Evolutionary conservation across 2,329 filamentous ascomycete genomes (phyloP).

Genomic region (Fusarium sambucinum): DNA sequence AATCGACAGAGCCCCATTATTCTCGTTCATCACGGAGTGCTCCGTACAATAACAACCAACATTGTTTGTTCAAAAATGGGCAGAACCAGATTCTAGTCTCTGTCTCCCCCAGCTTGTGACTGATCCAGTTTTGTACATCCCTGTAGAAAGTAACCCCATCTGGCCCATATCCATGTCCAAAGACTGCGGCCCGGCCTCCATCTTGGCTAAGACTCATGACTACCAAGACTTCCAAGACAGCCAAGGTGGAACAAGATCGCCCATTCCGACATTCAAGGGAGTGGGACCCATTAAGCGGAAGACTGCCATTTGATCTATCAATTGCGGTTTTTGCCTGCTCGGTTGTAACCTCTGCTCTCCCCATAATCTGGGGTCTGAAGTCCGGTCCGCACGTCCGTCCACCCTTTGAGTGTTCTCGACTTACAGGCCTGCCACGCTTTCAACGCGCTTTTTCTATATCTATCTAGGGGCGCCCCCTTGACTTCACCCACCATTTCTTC

Average conservation of each 20-base stretch:
- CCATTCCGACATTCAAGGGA: conserved; percentile 21
- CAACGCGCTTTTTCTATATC: conserved; percentile 25
- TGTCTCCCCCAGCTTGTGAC: conserved; percentile 24
- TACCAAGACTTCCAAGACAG: conserved; percentile 33
- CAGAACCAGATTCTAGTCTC: conserved; percentile 2
- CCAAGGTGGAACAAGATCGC: conserved; percentile 33
- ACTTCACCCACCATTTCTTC: neutral
- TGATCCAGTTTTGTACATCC: conserved; percentile 2
- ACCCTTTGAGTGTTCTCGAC: conserved; percentile 1
- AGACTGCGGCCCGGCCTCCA: conserved; percentile 18
- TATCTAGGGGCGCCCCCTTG: conserved; percentile 10
- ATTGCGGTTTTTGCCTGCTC: conserved; percentile 21
- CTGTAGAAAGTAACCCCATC: neutral
- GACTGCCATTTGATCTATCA: conserved; percentile 10
- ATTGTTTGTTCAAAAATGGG: conserved; percentile 7
- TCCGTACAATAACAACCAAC: conserved; percentile 14
- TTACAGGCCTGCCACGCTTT: conserved; percentile 10
- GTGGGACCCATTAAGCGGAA: conserved; percentile 11
- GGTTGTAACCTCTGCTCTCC: conserved; percentile 7
- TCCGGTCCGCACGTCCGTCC: conserved; percentile 28
- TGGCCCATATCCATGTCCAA: neutral
- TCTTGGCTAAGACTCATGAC: conserved; percentile 24
- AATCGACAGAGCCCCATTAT: conserved; percentile 22
- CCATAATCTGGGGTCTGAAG: conserved; percentile 28
- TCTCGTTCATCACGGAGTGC: conserved; percentile 6